A percentile compares a stretch with the other conserved stretches of the same genome.
Conservation (phyloP, 169 alveolate genomes). For the Eimeria maxima region DNA sequence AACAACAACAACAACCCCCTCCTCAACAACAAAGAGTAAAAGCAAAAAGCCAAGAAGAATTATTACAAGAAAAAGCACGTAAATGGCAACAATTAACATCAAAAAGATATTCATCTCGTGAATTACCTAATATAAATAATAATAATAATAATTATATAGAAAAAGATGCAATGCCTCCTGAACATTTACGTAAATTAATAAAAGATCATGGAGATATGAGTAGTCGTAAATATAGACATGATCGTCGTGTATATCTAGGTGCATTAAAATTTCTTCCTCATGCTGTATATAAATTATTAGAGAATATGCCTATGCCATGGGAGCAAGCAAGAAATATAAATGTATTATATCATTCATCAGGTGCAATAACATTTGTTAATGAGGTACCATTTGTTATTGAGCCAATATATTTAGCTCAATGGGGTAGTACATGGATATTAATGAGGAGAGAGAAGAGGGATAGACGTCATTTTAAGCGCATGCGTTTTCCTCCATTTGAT, state of each 20-base stretch:
- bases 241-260: constrained; percentile 99
- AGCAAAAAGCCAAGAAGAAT: constrained; percentile 74
- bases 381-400: constrained; percentile 99
- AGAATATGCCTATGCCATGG: constrained; percentile 99
- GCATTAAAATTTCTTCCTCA: constrained; percentile 99
- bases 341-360: constrained; percentile 99
- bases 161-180: constrained; percentile 98
- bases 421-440: constrained; percentile 99
- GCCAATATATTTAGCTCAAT: constrained; percentile 99
- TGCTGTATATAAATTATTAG: constrained; percentile 99
- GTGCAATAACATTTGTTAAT: constrained; percentile 99
- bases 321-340: constrained; percentile 97
- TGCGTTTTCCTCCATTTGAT: constrained; percentile 99
- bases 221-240: constrained; percentile 98
- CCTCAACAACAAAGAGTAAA: constrained; percentile 21
- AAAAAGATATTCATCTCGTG: constrained; percentile 87
- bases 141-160: constrained; percentile 55
- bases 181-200: constrained; percentile 98
- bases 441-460: constrained; percentile 99
- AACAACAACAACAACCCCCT: too few relatives aligned
- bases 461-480: constrained; percentile 99
- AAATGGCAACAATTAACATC: constrained; percentile 92
- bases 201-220: constrained; percentile 93
- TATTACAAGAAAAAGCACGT: constrained; percentile 90
- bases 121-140: not conserved